Evolutionary conservation across 2,329 filamentous ascomycete genomes (phyloP), one percentile per base, ranked within the genome.

Genomic region (Truncatella angustata): DNA sequence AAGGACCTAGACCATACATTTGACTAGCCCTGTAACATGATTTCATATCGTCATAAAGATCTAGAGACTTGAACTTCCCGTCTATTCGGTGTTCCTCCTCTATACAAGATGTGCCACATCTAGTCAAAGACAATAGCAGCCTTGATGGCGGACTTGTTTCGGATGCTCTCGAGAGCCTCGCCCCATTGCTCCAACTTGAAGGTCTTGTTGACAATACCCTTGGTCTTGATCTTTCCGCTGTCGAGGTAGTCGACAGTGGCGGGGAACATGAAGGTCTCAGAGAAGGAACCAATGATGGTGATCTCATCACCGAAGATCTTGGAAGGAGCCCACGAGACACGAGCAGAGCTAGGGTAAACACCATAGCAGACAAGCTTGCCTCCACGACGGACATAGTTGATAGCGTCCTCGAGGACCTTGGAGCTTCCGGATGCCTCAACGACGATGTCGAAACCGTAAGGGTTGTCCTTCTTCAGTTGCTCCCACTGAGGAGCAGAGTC

Each of bases 131-230:
- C 79, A 66, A 90, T 88, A 14, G 84, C 85, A 49, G 86, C 86
- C 76, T 90, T 90, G 66, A 90, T 88, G 54, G 85, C 86, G 49
- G 73, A 81, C 76, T 89, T 88, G 71, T 87, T 85, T 63, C 78
- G 82, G 75, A 90, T 88, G 52, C 81, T 79, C 67, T 88, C 82
- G 58, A 90, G 72, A 55, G 85, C 87, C 66, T 88, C 82, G 42
- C 74, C 82, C 79, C 85, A 90, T 65, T 90, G 78, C 64, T 90
- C 86, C n/a, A 90, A 74, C 70, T 79, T 85, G 73, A 85, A 90
- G 5, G 77, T 81, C 74, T 88, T 88, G 72, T 88, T 88, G 57
- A 88, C 86, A 50, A 90, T 88, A 4, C 86, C 86, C 49, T 78
- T 73, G 47, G 87, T 78, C 69, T 78, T 82, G 59, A 86, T 74